Evolutionary conservation across 805 yeast species (phyloP).

Genomic region (Lipomyces mesembrius): DNA sequence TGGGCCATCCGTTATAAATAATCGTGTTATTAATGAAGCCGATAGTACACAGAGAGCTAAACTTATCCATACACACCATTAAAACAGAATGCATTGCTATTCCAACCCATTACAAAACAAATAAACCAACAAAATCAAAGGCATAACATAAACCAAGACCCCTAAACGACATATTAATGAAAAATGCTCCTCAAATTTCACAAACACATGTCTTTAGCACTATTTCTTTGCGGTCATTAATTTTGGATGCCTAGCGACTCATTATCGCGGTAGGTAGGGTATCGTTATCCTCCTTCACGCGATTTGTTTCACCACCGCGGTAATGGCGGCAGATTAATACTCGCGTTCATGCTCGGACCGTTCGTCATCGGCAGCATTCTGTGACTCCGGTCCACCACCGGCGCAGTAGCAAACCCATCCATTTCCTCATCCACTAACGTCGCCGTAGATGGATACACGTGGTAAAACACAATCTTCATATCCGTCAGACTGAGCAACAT

Average conservation of each 20-base stretch:
- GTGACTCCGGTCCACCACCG: background rate
- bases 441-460: conserved; percentile 20
- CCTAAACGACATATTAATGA: background rate
- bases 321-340: background rate
- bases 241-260: background rate
- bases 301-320: background rate
- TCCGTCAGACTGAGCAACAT: conserved; percentile 18
- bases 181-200: background rate
- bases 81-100: background rate
- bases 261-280: background rate
- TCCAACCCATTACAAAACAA: background rate
- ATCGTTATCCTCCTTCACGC: no score
- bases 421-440: conserved; percentile 14
- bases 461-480: conserved; percentile 20
- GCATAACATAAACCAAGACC: background rate
- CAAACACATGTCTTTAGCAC: no score
- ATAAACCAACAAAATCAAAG: background rate
- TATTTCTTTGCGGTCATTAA: no score
- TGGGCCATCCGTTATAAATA: background rate
- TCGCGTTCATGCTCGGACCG: background rate
- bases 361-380: background rate
- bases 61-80: background rate
- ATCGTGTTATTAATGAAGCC: background rate
- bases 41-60: background rate
- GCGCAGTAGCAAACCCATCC: background rate